These are phyloP conservation scores for Mortierella polycephala DNA, from an alignment of 371 early-diverging fungal species.

Conservation along the genomic window DNA sequence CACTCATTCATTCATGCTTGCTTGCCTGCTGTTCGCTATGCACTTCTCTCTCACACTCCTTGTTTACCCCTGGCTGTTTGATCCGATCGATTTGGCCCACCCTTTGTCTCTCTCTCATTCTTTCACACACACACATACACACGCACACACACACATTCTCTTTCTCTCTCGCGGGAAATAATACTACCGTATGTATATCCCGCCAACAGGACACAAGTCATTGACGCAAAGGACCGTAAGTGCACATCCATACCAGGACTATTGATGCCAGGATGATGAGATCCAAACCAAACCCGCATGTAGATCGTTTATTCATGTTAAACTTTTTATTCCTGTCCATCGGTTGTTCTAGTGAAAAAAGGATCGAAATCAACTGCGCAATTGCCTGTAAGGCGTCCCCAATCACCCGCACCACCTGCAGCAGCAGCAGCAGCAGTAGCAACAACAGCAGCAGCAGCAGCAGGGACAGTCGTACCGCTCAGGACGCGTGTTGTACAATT, in stretches of 20 bases:
- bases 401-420: constrained; percentile 33
- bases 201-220: constrained; percentile 28
- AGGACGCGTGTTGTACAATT: constrained; percentile 58
- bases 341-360: constrained; percentile 17
- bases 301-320: too few species aligned
- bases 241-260: neutral
- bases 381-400: constrained; percentile 24
- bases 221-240: constrained; percentile 45
- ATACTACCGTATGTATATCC: neutral
- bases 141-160: too few species aligned
- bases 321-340: neutral
- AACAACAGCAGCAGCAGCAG: constrained; percentile 11
- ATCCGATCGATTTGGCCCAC: neutral
- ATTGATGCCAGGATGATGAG: neutral
- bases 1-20: too few species aligned
- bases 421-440: constrained; percentile 20
- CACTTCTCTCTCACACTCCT: too few species aligned
- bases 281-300: too few species aligned
- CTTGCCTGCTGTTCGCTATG: too few species aligned
- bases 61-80: neutral
- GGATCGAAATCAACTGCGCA: constrained; percentile 12
- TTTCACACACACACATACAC: too few species aligned
- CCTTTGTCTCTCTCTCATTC: neutral
- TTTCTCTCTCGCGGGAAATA: neutral
- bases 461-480: constrained; percentile 42